Base-by-base conservation (phyloP, 352 stramenopile genomes). In the Halophytophthora batemanensis region DNA sequence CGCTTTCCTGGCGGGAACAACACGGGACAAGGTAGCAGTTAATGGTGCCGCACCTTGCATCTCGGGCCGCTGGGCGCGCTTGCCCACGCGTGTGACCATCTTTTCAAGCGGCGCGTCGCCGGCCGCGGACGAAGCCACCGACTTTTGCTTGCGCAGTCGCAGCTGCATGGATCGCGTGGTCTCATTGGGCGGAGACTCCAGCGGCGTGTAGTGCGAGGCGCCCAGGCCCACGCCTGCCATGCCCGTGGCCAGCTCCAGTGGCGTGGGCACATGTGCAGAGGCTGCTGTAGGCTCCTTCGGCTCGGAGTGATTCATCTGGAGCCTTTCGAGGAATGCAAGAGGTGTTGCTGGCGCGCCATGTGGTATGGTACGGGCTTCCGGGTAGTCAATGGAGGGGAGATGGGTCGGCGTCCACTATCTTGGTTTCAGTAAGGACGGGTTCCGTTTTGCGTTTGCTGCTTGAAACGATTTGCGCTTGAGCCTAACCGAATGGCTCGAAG, bases 81-180 rank as follows among this genome's bases (percentile, higher is more conserved):
- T 79, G 57, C 74, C 77, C 37, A 77, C 51, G 15, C 57, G 66
- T 55, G 54, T 43, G n/a, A 71, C 39, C 12, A 61, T 50, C 42
- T 53, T 57, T 6, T 8, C 49, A 4, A 53, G 56, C 34, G 12
- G 33, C 22, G 13, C 19, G 44, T 64, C 53, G 43, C 58, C 45
- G 21, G 58, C 56, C 28, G 42, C 52, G 0, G 42, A 56, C 2
- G 50, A 61, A 17, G 38, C 17, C 21, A 31, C 50, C 17, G 56
- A 56, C 23, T 45, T 43, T 10, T 60, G 57, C 29, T 71, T 71
- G 25, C 65, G 61, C 14, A 74, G 61, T 35, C 65, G 48, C 48
- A 74, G 42, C 38, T 61, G 50, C 65, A 74, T 77, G 18, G 68
- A 73, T 18, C 71, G 64, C 37, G 53, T 65, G 7, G 59, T 64